Conservation (phyloP, 2,329 filamentous ascomycete species). For the Didymella segeticola region DNA sequence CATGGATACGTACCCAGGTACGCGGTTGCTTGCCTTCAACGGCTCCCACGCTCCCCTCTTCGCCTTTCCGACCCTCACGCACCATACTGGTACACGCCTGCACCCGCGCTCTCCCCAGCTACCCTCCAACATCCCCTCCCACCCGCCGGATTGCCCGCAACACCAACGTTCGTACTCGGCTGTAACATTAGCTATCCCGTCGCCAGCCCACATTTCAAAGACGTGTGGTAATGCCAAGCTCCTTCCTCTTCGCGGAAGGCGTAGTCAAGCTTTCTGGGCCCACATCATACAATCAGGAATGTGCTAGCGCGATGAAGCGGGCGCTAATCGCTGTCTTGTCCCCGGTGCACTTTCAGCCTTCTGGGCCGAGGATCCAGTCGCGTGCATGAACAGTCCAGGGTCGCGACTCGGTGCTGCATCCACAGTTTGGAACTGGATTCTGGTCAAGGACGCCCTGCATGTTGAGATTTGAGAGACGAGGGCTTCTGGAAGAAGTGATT, state of each 20-base stretch:
- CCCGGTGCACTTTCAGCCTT: constrained; percentile 1
- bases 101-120: constrained; percentile 4
- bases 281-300: neutral
- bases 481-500: constrained; percentile 4
- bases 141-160: neutral
- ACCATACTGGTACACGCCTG: neutral
- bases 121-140: constrained; percentile 5
- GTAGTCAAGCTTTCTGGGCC: constrained; percentile 13
- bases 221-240: constrained; percentile 19
- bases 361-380: constrained; percentile 1
- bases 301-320: neutral
- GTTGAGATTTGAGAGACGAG: neutral
- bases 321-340: constrained; percentile 2
- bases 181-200: neutral
- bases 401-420: neutral
- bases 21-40: neutral
- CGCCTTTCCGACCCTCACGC: neutral
- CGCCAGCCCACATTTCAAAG: neutral
- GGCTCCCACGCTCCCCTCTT: neutral
- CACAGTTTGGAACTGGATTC: neutral
- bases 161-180: constrained; percentile 5
- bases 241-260: constrained; percentile 13
- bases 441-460: constrained; percentile 4
- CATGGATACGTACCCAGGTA: constrained; percentile 1
- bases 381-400: constrained; percentile 3